Evolutionary conservation across 768 basidiomycete genomes (phyloP), one percentile per base, ranked within the genome.

Genomic region (Crepidotus variabilis): DNA sequence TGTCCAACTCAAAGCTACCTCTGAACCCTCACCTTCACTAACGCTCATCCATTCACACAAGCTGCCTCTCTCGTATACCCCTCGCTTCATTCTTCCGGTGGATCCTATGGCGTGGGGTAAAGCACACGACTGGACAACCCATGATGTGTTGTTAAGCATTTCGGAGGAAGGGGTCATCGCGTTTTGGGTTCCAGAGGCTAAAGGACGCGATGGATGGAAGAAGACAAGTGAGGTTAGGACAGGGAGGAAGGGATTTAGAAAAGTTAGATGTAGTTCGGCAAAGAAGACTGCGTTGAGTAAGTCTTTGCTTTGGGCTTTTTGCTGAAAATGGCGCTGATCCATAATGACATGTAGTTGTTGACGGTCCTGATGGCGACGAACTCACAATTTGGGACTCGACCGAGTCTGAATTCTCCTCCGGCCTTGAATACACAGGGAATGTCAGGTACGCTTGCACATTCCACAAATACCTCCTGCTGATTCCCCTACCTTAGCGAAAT

Each of bases 371-470:
- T 18, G 88, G 87, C 0, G 80, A 90, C 57, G 92, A 95, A 65
- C 70, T 98, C 47, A 94, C 93, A 0, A 93, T 98, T 16, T 98
- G 96, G 96, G 94, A 98, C 70, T 97, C 94, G 0, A 88, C 88
- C 51, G 90, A 91, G 69, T 94, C 91, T 16, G 92, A 96, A 69
- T 98, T 98, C 69, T 86, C 92, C 7, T 88, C 90, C 4, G 95
- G 95, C 2, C 74, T 95, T 49, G 95, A 97, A 69, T 89, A 87
- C 66, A 77, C 79, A 43, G 76, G 78, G 36, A 68, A 82, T 13
- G 86, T 83, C 58, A 77, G 75, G 91, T 92, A 64, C 61, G 46
- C 22, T 48, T 13, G 43, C 21, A 14, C 52, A 56, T 16, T 52
- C 32, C 32, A 23, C 10, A 46, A 10, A 7, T 23, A 13, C 6